Percentiles rank a stretch among this genome's conserved stretches.
Evolutionary conservation across 176 grass and related monocot species (phyloP).

Genomic region (Aegilops bicornis): DNA sequence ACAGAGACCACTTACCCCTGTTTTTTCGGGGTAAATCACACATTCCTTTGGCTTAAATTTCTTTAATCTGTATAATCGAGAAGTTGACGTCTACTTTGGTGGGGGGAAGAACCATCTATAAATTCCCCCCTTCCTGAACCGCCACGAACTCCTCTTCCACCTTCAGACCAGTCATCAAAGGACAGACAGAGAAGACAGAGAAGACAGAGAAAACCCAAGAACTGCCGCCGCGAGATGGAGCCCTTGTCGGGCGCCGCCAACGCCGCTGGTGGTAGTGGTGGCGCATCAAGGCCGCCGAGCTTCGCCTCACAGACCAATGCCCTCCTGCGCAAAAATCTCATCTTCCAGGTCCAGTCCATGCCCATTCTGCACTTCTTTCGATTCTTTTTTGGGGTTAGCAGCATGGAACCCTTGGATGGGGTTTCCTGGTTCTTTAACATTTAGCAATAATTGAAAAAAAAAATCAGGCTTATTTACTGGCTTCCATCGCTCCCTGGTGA

Average conservation of each 20-base stretch:
- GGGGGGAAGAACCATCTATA: too few species aligned
- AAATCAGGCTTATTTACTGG: background rate
- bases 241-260: background rate
- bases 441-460: background rate
- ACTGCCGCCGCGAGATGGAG: slow-evolving; percentile 28
- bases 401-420: background rate
- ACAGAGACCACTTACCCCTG: background rate
- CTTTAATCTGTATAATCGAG: too few species aligned
- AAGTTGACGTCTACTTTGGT: too few species aligned
- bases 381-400: background rate
- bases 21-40: too few species aligned
- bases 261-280: background rate
- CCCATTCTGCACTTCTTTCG: background rate
- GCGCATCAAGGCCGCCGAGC: slow-evolving; percentile 26
- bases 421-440: background rate
- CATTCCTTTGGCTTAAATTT: too few species aligned
- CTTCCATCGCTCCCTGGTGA: background rate
- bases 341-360: slow-evolving; percentile 47
- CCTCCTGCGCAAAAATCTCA: slow-evolving; percentile 61
- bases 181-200: background rate
- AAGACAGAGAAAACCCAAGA: background rate
- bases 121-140: too few species aligned
- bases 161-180: background rate
- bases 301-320: slow-evolving; percentile 66
- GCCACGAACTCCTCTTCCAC: background rate